Evolutionary conservation across 371 early-diverging fungal species (phyloP).

Genomic region (Mortierella sp.): DNA sequence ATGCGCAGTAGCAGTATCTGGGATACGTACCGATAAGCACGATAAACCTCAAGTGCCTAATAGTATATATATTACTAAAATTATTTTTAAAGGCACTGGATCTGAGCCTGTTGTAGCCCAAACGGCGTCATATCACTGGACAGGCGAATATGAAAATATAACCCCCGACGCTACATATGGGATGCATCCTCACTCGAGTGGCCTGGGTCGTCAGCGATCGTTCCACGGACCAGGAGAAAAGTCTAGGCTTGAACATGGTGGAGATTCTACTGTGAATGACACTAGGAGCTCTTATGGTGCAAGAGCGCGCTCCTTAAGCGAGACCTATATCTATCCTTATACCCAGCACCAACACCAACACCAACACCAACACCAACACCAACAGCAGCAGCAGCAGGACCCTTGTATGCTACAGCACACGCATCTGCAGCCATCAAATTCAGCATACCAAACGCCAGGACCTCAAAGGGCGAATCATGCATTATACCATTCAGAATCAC

Average conservation of each 20-base stretch:
- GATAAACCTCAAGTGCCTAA: neutral
- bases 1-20: constrained; percentile 1
- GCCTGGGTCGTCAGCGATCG: constrained; percentile 43
- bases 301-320: constrained; percentile 44
- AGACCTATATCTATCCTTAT: constrained; percentile 35
- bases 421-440: neutral
- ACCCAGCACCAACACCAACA: constrained; percentile 31
- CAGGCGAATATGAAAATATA: constrained; percentile 2
- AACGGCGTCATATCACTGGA: neutral
- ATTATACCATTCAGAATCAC: neutral
- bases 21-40: neutral
- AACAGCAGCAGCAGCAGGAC: constrained; percentile 17
- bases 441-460: neutral
- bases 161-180: neutral
- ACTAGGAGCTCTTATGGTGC: constrained; percentile 17
- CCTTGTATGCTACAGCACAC: neutral
- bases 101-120: neutral
- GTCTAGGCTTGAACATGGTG: neutral
- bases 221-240: constrained; percentile 21
- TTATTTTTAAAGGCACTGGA: constrained; percentile 5
- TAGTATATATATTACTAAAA: neutral
- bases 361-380: constrained; percentile 26
- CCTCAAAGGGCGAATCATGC: neutral
- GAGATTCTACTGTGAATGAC: neutral
- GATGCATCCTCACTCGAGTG: neutral